Base-by-base conservation (phyloP, 306 rosid species). In the Hippophae rhamnoides region DNA sequence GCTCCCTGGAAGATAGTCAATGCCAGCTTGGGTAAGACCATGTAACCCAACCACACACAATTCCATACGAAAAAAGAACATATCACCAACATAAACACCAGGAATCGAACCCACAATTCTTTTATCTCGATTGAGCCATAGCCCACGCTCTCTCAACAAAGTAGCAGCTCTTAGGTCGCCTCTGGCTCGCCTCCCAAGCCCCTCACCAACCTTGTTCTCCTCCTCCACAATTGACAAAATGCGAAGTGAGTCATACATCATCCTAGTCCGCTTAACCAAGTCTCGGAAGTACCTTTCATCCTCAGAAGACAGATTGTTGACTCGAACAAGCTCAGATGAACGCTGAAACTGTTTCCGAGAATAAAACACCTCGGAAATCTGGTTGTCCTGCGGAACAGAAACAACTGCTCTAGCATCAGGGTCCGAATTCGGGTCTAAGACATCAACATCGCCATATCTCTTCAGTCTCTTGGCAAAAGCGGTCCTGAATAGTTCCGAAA, bases 21-120 rank as follows among this genome's bases (percentile, higher is more conserved):
- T 93, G 13, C 94, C 99, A 13, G 97, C 97, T 58, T 93, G 97
- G 12, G 86, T 66, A 13, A 88, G 95, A 45, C 96, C 97, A 13
- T 93, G 99, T 54, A 93, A 67, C 7, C 99, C 99, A 44, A 93
- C 90, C 26, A 93, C 95, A 45, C 84, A 78, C 44, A 93, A 56
- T 42, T 93, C 97, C 97, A 93, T 93, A 14, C 97, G 70, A 26
- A 84, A 86, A 13, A 82, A 75, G 70, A 93, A 93, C 38, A 93
- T 49, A 64, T 93, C 99, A 9, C 97, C 99, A 57, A 93, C 66
- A 60, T 79, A 82, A 42, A 93, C 68, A 2, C 99, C 99, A 0
- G 99, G 99, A 26, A 93, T 88, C 0, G 97, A 69, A 31, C 99
- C 99, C 48, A 93, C 95, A 11, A 93, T 88, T 27, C 99, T 66